Conservation (phyloP, 768 basidiomycete species). For the Hygrocybe punicea region DNA sequence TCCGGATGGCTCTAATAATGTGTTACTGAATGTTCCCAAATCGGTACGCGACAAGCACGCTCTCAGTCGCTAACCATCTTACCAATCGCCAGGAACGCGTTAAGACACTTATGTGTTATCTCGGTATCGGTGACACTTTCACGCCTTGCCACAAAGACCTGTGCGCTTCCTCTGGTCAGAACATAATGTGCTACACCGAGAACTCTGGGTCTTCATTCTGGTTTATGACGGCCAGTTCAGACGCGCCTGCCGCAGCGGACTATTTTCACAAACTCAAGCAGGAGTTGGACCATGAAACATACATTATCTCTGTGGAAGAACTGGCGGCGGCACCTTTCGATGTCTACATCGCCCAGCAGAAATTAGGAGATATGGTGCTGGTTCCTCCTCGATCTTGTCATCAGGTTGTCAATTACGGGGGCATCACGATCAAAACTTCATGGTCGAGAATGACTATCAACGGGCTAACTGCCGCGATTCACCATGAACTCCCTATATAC, state of each 20-base stretch:
- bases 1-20: conserved; percentile 53
- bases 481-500: conserved; percentile 77
- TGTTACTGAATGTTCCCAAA: conserved; percentile 54
- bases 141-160: conserved; percentile 84
- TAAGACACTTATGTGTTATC: conserved; percentile 82
- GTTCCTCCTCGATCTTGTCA: conserved; percentile 81
- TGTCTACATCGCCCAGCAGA: conserved; percentile 70
- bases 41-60: conserved; percentile 37
- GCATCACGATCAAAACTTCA: conserved; percentile 77
- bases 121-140: conserved; percentile 78
- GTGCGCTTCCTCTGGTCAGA: conserved; percentile 81
- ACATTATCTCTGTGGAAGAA: conserved; percentile 60
- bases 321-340: conserved; percentile 62
- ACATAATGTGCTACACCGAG: conserved; percentile 82
- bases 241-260: conserved; percentile 49
- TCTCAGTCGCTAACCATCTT: neutral
- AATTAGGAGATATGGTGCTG: conserved; percentile 71
- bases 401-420: conserved; percentile 79
- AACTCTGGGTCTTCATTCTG: conserved; percentile 70
- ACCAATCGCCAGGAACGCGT: conserved; percentile 46
- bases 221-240: conserved; percentile 76
- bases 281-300: conserved; percentile 72
- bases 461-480: conserved; percentile 57
- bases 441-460: conserved; percentile 82
- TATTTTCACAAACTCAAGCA: conserved; percentile 57